Percentiles rank a stretch among this genome's conserved stretches.
Conservation (phyloP, 441 rosid genomes). For the Isatis lusitanica region DNA sequence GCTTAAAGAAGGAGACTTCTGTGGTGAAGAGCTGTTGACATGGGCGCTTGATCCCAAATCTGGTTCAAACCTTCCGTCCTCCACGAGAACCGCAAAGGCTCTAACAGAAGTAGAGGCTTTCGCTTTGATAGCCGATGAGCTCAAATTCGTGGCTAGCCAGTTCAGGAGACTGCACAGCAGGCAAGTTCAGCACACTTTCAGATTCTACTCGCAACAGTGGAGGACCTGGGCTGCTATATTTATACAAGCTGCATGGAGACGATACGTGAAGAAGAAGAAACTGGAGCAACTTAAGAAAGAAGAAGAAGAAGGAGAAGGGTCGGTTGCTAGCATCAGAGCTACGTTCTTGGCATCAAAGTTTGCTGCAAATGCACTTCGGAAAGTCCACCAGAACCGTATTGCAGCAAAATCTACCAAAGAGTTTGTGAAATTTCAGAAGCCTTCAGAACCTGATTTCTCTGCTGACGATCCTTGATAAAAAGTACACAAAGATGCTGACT, state of each 20-base stretch:
- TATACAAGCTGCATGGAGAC: constrained; percentile 96
- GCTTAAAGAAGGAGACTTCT: constrained; percentile 92
- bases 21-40: constrained; percentile 94
- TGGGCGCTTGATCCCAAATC: constrained; percentile 99
- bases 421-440: constrained; percentile 77
- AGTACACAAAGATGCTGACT: not conserved
- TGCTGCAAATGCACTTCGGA: constrained; percentile 90
- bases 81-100: constrained; percentile 92
- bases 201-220: constrained; percentile 97
- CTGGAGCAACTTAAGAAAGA: constrained; percentile 76
- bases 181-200: constrained; percentile 96
- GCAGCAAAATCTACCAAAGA: constrained; percentile 61
- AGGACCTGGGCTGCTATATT: constrained; percentile 98
- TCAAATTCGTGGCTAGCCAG: constrained; percentile 92
- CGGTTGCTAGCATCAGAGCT: constrained; percentile 73
- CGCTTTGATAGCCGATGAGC: constrained; percentile 86
- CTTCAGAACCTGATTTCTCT: constrained; percentile 90
- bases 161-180: constrained; percentile 94
- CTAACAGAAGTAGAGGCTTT: constrained; percentile 88
- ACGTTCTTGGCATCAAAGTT: constrained; percentile 91
- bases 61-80: constrained; percentile 83
- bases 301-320: constrained; percentile 53
- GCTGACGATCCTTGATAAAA: constrained; percentile 62
- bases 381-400: constrained; percentile 67
- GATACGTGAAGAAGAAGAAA: constrained; percentile 75